Evolutionary conservation across 164 flowering plant genomes (phyloP).

Genomic region (Chimonanthus salicifolius): DNA sequence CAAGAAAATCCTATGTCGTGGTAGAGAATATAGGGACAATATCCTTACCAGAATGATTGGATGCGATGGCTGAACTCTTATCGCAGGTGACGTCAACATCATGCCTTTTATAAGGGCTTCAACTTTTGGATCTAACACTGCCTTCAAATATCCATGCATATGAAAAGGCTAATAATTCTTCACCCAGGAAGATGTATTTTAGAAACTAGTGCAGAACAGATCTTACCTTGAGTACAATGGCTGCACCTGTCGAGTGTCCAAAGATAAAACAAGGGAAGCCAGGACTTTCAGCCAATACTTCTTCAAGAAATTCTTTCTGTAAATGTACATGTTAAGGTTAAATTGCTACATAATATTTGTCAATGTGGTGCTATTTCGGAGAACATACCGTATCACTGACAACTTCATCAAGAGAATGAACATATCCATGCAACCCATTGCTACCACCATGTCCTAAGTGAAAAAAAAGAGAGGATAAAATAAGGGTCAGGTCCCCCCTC

Average conservation of each 20-base stretch:
- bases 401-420: conserved; percentile 72
- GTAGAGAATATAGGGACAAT: neutral
- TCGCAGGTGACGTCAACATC: conserved; percentile 77
- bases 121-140: conserved; percentile 61
- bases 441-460: conserved; percentile 87
- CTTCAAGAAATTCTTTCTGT: conserved; percentile 61
- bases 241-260: conserved; percentile 94
- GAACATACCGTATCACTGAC: conserved; percentile 56
- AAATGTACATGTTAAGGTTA: neutral
- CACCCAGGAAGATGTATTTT: neutral
- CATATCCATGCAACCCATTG: conserved; percentile 87
- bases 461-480: neutral
- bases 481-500: too few relatives aligned
- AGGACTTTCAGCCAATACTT: conserved; percentile 61
- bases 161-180: conserved; percentile 1
- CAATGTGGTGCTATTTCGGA: neutral
- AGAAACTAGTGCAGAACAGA: neutral
- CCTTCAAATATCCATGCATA: conserved; percentile 28
- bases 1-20: neutral
- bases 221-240: conserved; percentile 67
- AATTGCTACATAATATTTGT: too few relatives aligned
- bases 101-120: conserved; percentile 46
- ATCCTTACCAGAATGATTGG: conserved; percentile 52
- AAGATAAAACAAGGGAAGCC: conserved; percentile 80
- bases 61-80: conserved; percentile 82